Evolutionary conservation across 257 asterid genomes (phyloP).

Genomic region (Solanum ahanhuiri): DNA sequence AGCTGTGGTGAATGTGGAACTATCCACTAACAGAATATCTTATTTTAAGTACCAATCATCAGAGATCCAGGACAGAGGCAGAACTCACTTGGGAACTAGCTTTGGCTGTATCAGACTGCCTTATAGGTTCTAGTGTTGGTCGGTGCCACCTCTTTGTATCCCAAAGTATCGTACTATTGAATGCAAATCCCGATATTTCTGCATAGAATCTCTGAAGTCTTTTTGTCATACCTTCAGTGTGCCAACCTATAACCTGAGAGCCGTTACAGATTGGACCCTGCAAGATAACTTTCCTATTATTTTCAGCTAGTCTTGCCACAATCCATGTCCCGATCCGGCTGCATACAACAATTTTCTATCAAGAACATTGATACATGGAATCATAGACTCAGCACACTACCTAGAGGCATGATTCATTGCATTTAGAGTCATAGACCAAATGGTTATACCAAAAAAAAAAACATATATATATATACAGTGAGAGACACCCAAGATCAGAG

Average conservation of each 20-base stretch:
- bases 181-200: constrained; percentile 62
- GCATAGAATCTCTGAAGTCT: constrained; percentile 43
- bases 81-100: constrained; percentile 49
- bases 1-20: background rate
- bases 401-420: background rate
- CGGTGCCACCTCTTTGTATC: constrained; percentile 65
- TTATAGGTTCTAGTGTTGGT: constrained; percentile 46
- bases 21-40: background rate
- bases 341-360: constrained; percentile 17
- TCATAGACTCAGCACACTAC: background rate
- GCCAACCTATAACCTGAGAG: constrained; percentile 72
- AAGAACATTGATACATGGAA: background rate
- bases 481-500: background rate
- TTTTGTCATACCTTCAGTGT: constrained; percentile 18
- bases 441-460: background rate
- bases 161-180: constrained; percentile 73
- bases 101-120: constrained; percentile 35
- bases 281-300: constrained; percentile 16
- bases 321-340: constrained; percentile 72
- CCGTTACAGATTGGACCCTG: constrained; percentile 77
- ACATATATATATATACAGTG: background rate
- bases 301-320: constrained; percentile 41
- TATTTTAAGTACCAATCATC: background rate
- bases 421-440: background rate
- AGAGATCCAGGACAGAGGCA: background rate